Evolutionary conservation across 1,139 yeast species (phyloP), one percentile per base, ranked within the genome.

Genomic region (Scheffersomyces cryptocercus): DNA sequence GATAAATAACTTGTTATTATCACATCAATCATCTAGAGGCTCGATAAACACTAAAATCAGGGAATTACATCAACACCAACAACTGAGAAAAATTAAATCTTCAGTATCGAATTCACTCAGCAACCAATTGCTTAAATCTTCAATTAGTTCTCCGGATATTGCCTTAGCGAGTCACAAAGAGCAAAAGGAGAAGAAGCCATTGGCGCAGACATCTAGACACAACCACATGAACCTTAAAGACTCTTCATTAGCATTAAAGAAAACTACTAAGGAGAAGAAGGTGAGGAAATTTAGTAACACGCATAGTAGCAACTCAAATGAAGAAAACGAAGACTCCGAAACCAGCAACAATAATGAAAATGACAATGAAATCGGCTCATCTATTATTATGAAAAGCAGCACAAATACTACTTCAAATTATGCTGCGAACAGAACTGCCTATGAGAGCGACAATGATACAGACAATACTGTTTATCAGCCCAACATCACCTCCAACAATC

Each of bases 151-250:
- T 6, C 35, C 15, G 26, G 31, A 33, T 20, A 16, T 28, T 38
- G 26, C 29, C 11, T 9, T 20, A 29, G 33, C 15, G 29, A 11
- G 24, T 28, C 28, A 14, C 35, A 33, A n/a, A 35, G 4, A 35
- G 34, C 7, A 3, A 29, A 37, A 36, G 13, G 8, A 35, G 7
- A 41, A 41, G 14, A 28, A 39, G 3, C 47, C 47, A 29, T 46
- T 41, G 34, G 37, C 32, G 11, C 37, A 43, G 36, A 37, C 46
- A 37, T 32, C 46, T 41, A 54, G 60, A 48, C 74, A 69, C 45
- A 73, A 70, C 46, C 64, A 72, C 48, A 65, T 73, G 70, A 67
- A 65, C 45, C 53, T 73, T 28, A 70, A 69, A 39, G 77, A 74
- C 48, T 70, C 77, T 2, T 73, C 78, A 3, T 52, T 68, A 30